Conservation (phyloP, 2,329 filamentous ascomycete genomes). For the Arthrobotrys pseudoclavata region DNA sequence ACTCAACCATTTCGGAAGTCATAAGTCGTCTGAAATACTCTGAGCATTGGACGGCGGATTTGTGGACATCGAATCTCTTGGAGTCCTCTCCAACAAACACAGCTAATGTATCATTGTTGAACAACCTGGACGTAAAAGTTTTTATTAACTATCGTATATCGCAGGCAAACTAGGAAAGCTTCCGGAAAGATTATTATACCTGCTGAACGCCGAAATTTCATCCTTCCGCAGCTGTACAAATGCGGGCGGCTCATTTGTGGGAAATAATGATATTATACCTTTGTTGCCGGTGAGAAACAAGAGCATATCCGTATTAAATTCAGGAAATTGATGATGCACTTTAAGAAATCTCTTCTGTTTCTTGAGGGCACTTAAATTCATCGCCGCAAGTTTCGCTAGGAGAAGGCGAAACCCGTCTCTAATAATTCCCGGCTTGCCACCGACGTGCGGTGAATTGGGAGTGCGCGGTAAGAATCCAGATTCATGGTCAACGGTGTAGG, state of each 20-base stretch:
- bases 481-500: slow-evolving; percentile 13
- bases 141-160: not conserved
- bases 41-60: slow-evolving; percentile 20
- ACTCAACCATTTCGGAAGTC: slow-evolving; percentile 24
- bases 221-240: not conserved
- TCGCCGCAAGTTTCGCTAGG: slow-evolving; percentile 22
- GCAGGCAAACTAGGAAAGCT: not conserved
- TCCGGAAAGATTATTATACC: not conserved
- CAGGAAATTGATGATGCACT: slow-evolving; percentile 39
- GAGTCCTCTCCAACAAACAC: slow-evolving; percentile 20
- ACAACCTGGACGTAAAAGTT: not conserved
- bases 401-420: slow-evolving; percentile 29
- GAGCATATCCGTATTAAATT: slow-evolving; percentile 51
- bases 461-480: not conserved
- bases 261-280: no score
- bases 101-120: not conserved
- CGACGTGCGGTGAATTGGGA: not conserved
- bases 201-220: not conserved
- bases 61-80: slow-evolving; percentile 31
- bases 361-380: slow-evolving; percentile 17
- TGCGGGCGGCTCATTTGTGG: no score
- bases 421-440: not conserved
- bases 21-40: slow-evolving; percentile 29
- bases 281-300: slow-evolving; percentile 7
- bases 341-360: slow-evolving; percentile 3